These are phyloP conservation scores for Penicillium angulare DNA, from an alignment of 495 filamentous ascomycete species.

Conservation along the genomic window DNA sequence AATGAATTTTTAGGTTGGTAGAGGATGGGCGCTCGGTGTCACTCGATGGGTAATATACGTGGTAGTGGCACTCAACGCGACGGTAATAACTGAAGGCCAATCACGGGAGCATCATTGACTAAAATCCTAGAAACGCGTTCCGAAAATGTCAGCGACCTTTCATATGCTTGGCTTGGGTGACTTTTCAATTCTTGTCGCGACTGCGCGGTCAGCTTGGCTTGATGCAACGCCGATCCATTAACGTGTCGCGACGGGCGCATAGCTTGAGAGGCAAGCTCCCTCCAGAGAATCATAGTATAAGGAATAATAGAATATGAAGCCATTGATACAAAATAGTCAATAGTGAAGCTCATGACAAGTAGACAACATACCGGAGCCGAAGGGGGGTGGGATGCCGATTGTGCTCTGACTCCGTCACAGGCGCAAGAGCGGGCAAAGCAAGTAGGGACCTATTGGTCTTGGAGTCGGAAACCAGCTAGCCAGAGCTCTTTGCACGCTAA, in stretches of 20 bases:
- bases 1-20: slow-evolving; percentile 8
- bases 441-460: not conserved
- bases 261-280: slow-evolving; percentile 1
- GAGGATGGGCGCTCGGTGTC: slow-evolving; percentile 12
- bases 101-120: slow-evolving; percentile 41
- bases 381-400: slow-evolving; percentile 16
- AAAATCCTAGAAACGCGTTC: slow-evolving; percentile 14
- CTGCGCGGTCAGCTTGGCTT: slow-evolving; percentile 6
- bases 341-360: slow-evolving; percentile 4
- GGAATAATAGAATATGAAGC: not conserved
- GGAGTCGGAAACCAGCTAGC: not conserved
- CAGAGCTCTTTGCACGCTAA: not conserved
- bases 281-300: not conserved
- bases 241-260: slow-evolving; percentile 28
- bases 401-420: slow-evolving; percentile 8
- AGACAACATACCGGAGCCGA: slow-evolving; percentile 23
- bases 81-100: slow-evolving; percentile 13
- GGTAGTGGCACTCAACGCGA: slow-evolving; percentile 22
- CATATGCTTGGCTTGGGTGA: not conserved
- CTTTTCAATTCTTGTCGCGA: slow-evolving; percentile 11
- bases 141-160: not conserved
- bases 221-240: slow-evolving; percentile 10
- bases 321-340: not conserved
- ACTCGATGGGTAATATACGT: slow-evolving; percentile 21
- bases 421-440: not conserved